Evolutionary conservation across 306 rosid species (phyloP).

Genomic region (Cucurbita pepo): DNA sequence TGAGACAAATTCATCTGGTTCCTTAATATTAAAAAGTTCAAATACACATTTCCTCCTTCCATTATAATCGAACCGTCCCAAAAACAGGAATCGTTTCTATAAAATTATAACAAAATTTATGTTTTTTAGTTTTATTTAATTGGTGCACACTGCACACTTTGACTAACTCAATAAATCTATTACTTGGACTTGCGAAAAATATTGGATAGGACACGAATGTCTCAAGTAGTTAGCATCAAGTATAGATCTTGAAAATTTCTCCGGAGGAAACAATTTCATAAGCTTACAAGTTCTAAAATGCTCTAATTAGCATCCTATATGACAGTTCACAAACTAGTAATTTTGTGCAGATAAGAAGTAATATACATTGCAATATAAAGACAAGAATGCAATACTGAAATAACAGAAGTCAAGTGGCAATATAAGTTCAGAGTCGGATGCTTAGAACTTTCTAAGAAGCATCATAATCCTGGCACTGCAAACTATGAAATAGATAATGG

Average conservation of each 20-base stretch:
- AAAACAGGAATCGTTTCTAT: not conserved
- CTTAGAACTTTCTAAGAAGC: not conserved
- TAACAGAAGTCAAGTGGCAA: not conserved
- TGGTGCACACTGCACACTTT: not conserved
- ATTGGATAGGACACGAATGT: not conserved
- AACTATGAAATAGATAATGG: not conserved
- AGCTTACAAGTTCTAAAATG: not conserved
- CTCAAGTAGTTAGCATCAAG: not conserved
- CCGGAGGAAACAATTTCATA: not conserved
- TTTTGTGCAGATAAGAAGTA: not conserved
- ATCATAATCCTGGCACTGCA: not conserved
- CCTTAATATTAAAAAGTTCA: not conserved
- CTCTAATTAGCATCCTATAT: not conserved
- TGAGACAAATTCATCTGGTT: not conserved
- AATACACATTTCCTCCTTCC: not conserved
- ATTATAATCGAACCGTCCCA: not conserved
- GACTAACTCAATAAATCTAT: not conserved
- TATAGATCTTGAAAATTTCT: not conserved
- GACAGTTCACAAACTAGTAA: not conserved
- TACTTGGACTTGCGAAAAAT: not conserved
- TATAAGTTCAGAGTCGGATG: not conserved
- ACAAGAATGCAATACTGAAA: not conserved
- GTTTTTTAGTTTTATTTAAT: not conserved
- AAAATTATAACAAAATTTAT: not conserved
- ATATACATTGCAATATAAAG: not conserved